Conservation (phyloP, 164 flowering plant species). For the Buxus sempervirens region DNA sequence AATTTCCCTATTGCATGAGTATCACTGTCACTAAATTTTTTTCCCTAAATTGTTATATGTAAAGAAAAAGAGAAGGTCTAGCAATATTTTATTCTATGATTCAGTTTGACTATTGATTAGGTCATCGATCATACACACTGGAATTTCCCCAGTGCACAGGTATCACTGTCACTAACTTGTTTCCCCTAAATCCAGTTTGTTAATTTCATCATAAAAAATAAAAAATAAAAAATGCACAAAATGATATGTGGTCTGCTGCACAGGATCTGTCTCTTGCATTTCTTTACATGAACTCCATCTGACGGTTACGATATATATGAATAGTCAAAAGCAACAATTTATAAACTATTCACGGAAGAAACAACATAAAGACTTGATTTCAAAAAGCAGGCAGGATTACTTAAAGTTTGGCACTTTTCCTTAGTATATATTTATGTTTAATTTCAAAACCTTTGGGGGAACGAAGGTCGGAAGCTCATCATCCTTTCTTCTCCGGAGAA, state of each 20-base stretch:
- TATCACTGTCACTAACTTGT: not conserved
- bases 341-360: not conserved
- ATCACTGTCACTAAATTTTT: not conserved
- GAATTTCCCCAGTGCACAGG: not conserved
- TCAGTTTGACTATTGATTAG: too few species aligned
- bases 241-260: too few species aligned
- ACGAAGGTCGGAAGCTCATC: conserved; percentile 64
- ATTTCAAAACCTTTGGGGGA: conserved; percentile 63
- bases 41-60: not conserved
- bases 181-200: not conserved
- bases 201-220: not conserved
- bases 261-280: not conserved
- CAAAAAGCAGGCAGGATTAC: too few species aligned
- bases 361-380: not conserved
- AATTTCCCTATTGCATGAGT: not conserved
- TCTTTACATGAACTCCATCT: too few species aligned
- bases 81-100: too few species aligned
- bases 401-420: too few species aligned
- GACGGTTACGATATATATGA: not conserved
- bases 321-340: not conserved
- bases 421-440: too few species aligned
- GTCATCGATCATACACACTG: not conserved
- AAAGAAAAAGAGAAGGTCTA: too few species aligned
- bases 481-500: conserved; percentile 53
- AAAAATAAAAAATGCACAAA: too few species aligned